phyloP scores from a whole-genome alignment of 2,329 filamentous ascomycete species.

The Calycina herbarum region DNA sequence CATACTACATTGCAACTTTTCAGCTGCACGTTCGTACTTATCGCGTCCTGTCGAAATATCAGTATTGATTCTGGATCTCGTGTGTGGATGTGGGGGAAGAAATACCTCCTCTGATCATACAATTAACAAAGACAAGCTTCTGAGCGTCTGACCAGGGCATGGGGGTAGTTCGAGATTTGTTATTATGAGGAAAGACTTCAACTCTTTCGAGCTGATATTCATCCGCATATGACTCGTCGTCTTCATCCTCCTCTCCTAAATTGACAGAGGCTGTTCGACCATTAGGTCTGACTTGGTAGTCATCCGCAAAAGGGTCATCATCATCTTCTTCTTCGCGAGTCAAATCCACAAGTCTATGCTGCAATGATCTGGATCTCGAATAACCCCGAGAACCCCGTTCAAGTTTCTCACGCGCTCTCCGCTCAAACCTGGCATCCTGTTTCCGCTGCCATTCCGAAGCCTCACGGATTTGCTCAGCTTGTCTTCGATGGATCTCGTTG shows the following conservation, averaged over 20 bases:
- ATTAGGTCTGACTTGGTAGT: conserved; percentile 9
- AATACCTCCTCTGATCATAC: conserved; percentile 19
- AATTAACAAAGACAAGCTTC: conserved; percentile 21
- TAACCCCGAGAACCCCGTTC: not conserved
- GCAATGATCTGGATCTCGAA: not conserved
- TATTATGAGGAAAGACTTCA: conserved; percentile 25
- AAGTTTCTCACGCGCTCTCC: not conserved
- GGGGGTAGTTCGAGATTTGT: not conserved
- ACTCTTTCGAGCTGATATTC: conserved; percentile 5
- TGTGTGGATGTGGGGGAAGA: too few species aligned
- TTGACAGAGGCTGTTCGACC: not conserved
- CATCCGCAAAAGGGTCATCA: conserved; percentile 18
- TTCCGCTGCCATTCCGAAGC: not conserved
- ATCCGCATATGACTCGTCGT: not conserved
- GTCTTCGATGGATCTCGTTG: not conserved
- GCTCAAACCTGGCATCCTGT: not conserved
- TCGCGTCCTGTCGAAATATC: conserved; percentile 12
- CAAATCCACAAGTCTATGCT: not conserved
- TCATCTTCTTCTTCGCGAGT: conserved; percentile 3
- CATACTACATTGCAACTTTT: conserved; percentile 25
- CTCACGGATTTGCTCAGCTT: not conserved
- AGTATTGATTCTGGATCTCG: too few species aligned
- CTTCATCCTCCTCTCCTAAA: not conserved
- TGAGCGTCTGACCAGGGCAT: not conserved
- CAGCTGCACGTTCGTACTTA: conserved; percentile 25